Conservation (phyloP, 371 early-diverging fungal species). For the Catenaria anguillulae region DNA sequence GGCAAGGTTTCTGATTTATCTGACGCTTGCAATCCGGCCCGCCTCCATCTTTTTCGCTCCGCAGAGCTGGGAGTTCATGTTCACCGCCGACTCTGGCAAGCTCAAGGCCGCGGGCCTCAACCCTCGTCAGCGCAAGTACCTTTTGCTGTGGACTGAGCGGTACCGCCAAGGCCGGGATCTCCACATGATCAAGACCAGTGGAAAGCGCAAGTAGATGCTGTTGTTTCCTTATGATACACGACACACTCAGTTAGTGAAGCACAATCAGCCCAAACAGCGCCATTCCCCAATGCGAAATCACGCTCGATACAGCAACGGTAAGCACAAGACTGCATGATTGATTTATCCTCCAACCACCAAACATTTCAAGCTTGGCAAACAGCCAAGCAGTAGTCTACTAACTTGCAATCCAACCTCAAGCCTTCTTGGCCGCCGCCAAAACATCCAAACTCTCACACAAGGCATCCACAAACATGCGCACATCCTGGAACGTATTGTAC, state of each 20-base stretch:
- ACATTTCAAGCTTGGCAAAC: neutral
- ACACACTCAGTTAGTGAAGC: too few relatives aligned
- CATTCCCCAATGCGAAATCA: too few relatives aligned
- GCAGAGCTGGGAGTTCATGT: neutral
- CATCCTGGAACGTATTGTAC: constrained; percentile 76
- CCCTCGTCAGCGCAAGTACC: constrained; percentile 7
- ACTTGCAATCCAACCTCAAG: neutral
- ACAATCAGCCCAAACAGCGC: too few relatives aligned
- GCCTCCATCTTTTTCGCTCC: neutral
- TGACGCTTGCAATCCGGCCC: too few relatives aligned
- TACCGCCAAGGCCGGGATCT: constrained; percentile 5
- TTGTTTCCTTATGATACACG: too few relatives aligned
- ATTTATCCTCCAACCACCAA: too few relatives aligned
- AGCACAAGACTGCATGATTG: too few relatives aligned
- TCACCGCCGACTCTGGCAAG: neutral
- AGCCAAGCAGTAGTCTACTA: neutral
- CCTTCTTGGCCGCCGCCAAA: neutral
- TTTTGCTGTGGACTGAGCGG: constrained; percentile 4
- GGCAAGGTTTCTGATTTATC: too few relatives aligned
- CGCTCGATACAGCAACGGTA: too few relatives aligned
- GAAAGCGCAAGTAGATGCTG: neutral
- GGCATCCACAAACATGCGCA: constrained; percentile 20
- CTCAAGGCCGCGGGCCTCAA: constrained; percentile 2
- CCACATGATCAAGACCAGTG: neutral
- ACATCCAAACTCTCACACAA: neutral